Conservation (phyloP, 139 green algal genomes). For the Protoeuglena noctilucae region DNA sequence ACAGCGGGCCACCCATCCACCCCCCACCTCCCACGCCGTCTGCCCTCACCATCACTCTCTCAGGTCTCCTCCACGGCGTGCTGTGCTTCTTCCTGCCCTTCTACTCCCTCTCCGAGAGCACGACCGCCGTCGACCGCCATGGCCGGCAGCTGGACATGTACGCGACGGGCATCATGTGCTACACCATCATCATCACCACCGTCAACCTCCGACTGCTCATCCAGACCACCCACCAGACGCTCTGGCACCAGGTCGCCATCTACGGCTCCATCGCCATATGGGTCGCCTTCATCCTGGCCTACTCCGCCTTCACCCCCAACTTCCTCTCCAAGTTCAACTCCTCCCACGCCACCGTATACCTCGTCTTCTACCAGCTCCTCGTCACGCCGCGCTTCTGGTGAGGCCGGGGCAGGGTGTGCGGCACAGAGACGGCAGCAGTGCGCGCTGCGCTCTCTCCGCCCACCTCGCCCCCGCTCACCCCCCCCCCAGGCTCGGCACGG, state of each 20-base stretch:
- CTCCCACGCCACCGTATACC: slow-evolving; percentile 11
- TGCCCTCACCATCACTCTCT: too few species aligned
- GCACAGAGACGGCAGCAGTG: slow-evolving; percentile 1
- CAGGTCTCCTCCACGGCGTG: slow-evolving; percentile 8
- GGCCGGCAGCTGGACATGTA: slow-evolving; percentile 21
- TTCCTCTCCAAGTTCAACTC: not conserved
- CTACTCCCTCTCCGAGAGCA: not conserved
- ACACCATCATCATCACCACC: slow-evolving; percentile 21
- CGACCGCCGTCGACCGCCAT: not conserved
- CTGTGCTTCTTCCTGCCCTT: slow-evolving; percentile 12
- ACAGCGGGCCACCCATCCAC: too few species aligned
- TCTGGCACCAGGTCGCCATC: slow-evolving; percentile 18
- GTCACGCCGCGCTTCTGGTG: slow-evolving; percentile 5
- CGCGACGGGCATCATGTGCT: slow-evolving; percentile 21
- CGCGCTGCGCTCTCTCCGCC: not conserved
- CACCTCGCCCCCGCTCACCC: not conserved
- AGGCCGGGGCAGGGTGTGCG: too few species aligned
- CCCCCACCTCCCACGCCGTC: too few species aligned
- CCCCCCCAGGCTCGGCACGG: not conserved
- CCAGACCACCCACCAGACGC: slow-evolving; percentile 19
- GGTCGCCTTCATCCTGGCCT: slow-evolving; percentile 18
- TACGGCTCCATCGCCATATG: slow-evolving; percentile 20
- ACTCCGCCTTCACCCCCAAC: slow-evolving; percentile 14
- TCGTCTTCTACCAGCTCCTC: slow-evolving; percentile 9
- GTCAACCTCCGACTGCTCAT: slow-evolving; percentile 34